Conservation (phyloP, 352 stramenopile genomes). For the Globisporangium uncinulatum region DNA sequence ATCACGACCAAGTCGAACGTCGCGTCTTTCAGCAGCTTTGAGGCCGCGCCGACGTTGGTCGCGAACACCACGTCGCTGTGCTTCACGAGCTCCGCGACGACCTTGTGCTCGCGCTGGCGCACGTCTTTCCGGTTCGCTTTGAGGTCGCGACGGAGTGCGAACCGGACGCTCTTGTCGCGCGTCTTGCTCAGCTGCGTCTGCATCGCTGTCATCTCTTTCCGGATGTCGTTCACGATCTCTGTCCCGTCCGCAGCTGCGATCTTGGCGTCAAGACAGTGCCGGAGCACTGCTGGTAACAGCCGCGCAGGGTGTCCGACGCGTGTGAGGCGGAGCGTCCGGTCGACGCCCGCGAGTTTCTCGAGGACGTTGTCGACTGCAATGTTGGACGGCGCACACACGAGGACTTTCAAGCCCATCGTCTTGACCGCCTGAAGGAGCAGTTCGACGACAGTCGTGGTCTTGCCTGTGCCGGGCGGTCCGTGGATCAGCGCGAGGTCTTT, state of each 20-base stretch:
- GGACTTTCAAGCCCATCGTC: slow-evolving; percentile 80
- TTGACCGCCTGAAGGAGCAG: slow-evolving; percentile 93
- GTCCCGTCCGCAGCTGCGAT: slow-evolving; percentile 91
- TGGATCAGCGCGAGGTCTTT: slow-evolving; percentile 90
- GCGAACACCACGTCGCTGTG: slow-evolving; percentile 93
- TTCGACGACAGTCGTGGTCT: slow-evolving; percentile 97
- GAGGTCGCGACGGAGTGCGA: slow-evolving; percentile 69
- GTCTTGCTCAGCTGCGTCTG: slow-evolving; percentile 54
- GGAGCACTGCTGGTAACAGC: slow-evolving; percentile 86
- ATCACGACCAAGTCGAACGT: slow-evolving; percentile 96
- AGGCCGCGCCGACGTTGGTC: slow-evolving; percentile 94
- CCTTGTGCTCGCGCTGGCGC: slow-evolving; percentile 88
- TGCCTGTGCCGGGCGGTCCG: slow-evolving; percentile 91
- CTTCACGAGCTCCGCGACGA: slow-evolving; percentile 90
- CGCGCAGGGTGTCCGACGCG: slow-evolving; percentile 94
- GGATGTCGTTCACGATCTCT: slow-evolving; percentile 95
- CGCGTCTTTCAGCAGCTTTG: slow-evolving; percentile 85
- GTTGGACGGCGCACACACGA: slow-evolving; percentile 97
- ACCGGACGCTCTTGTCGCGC: slow-evolving; percentile 39
- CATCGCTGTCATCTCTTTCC: slow-evolving; percentile 83
- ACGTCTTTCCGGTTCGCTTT: slow-evolving; percentile 95
- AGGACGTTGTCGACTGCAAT: slow-evolving; percentile 98
- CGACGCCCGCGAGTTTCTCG: slow-evolving; percentile 81
- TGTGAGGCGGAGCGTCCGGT: slow-evolving; percentile 37
- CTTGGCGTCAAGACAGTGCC: slow-evolving; percentile 93